Evolutionary conservation across 805 yeast genomes (phyloP).

Genomic region (Candida namnaoensis): DNA sequence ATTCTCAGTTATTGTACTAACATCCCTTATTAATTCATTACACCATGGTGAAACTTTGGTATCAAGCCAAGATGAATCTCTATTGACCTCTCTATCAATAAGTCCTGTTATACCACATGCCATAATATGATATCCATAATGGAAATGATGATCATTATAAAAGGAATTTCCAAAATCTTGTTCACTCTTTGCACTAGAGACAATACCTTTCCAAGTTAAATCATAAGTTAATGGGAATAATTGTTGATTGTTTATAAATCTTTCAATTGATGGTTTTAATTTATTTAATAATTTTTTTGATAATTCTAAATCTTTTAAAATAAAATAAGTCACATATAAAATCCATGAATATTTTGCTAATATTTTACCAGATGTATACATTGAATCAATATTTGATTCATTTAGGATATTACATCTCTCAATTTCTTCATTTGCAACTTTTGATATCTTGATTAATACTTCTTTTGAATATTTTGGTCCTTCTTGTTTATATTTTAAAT

Average conservation of each 20-base stretch:
- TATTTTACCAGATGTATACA: conserved; percentile 85
- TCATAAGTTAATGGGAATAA: conserved; percentile 72
- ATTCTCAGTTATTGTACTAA: conserved; percentile 45
- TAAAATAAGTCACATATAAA: conserved; percentile 59
- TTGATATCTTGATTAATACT: conserved; percentile 20
- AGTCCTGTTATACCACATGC: conserved; percentile 58
- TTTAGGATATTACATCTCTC: conserved; percentile 29
- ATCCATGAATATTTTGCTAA: conserved; percentile 88
- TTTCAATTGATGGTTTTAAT: conserved; percentile 58
- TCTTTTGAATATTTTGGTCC: conserved; percentile 18
- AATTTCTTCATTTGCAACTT: conserved; percentile 26
- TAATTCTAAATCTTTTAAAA: conserved; percentile 47
- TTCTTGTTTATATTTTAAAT: conserved; percentile 22
- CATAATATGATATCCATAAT: conserved; percentile 66
- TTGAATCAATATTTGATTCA: conserved; percentile 59
- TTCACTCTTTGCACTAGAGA: conserved; percentile 52
- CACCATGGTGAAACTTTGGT: conserved; percentile 44
- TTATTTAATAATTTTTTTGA: conserved; percentile 44
- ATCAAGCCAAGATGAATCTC: conserved; percentile 43
- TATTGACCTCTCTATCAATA: conserved; percentile 36
- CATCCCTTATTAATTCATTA: conserved; percentile 54
- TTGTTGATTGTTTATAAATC: conserved; percentile 66
- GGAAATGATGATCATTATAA: conserved; percentile 73
- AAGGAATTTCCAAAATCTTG: conserved; percentile 69
- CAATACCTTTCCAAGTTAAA: conserved; percentile 66